Conservation (phyloP, 108 stramenopile genomes). For the Cyclotella cryptica region DNA sequence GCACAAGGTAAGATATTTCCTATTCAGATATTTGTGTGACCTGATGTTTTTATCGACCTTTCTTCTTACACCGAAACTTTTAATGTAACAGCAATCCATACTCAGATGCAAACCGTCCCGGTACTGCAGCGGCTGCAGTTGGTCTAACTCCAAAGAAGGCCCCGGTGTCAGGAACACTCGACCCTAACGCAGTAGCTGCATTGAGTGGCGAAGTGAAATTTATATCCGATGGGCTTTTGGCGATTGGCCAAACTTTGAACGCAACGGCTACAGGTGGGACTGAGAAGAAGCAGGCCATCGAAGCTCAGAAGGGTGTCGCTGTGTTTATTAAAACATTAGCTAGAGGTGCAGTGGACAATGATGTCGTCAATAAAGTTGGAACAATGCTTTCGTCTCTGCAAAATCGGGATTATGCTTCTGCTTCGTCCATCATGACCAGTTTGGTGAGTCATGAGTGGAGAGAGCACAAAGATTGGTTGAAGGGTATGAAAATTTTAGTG, state of each 20-base stretch:
- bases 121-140: conserved; percentile 72
- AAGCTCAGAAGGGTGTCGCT: conserved; percentile 81
- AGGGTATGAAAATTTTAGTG: conserved; percentile 91
- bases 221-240: conserved; percentile 67
- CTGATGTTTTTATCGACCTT: too few relatives aligned
- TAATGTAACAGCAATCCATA: conserved; percentile 72
- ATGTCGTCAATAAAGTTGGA: conserved; percentile 60
- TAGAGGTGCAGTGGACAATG: conserved; percentile 66
- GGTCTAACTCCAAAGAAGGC: conserved; percentile 51
- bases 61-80: too few relatives aligned
- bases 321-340: conserved; percentile 78
- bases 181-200: conserved; percentile 53
- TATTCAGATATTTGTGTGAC: too few relatives aligned
- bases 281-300: conserved; percentile 80
- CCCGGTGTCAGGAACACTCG: conserved; percentile 71
- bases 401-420: conserved; percentile 69
- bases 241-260: conserved; percentile 55
- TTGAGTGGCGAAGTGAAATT: conserved; percentile 61
- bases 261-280: conserved; percentile 44
- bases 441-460: conserved; percentile 89
- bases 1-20: conserved; percentile 67
- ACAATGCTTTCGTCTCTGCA: conserved; percentile 58
- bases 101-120: conserved; percentile 69
- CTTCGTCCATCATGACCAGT: conserved; percentile 69
- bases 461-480: conserved; percentile 96